Evolutionary conservation across 106 monocot genomes (phyloP).

Genomic region (Acorus gramineus): DNA sequence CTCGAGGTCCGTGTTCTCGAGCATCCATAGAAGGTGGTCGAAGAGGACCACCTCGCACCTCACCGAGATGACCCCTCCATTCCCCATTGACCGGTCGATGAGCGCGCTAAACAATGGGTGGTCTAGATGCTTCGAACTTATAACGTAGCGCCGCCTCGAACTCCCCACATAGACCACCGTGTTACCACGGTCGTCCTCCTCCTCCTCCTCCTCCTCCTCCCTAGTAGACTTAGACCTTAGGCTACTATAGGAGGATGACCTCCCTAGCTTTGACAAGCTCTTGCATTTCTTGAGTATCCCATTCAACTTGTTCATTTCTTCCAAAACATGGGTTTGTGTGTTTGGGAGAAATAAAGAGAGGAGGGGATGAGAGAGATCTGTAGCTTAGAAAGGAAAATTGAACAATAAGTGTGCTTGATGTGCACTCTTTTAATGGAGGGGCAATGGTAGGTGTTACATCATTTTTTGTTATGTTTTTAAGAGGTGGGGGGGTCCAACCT

Average conservation of each 20-base stretch:
- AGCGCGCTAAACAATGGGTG: conserved; percentile 69
- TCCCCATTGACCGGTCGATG: conserved; percentile 27
- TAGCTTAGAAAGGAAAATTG: not conserved
- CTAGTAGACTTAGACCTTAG: conserved; percentile 38
- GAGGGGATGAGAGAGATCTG: not conserved
- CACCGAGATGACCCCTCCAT: conserved; percentile 16
- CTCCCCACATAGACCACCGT: conserved; percentile 70
- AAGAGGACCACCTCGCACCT: conserved; percentile 89
- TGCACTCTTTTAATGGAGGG: not conserved
- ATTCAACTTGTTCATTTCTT: conserved; percentile 53
- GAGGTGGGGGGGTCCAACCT: no score
- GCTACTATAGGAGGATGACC: conserved; percentile 38
- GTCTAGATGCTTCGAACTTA: conserved; percentile 44
- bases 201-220: conserved; percentile 7
- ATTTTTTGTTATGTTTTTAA: conserved; percentile 4
- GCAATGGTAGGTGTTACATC: conserved; percentile 15
- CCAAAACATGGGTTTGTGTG: not conserved
- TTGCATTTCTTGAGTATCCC: conserved; percentile 66
- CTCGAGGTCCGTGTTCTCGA: conserved; percentile 45
- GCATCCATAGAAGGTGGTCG: conserved; percentile 88
- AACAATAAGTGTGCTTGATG: conserved; percentile 4
- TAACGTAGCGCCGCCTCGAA: conserved; percentile 54
- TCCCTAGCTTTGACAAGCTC: conserved; percentile 49
- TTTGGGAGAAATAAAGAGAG: not conserved
- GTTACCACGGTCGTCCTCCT: not conserved